Evolutionary conservation across 306 rosid genomes (phyloP).

Genomic region (Prosopis cineraria): DNA sequence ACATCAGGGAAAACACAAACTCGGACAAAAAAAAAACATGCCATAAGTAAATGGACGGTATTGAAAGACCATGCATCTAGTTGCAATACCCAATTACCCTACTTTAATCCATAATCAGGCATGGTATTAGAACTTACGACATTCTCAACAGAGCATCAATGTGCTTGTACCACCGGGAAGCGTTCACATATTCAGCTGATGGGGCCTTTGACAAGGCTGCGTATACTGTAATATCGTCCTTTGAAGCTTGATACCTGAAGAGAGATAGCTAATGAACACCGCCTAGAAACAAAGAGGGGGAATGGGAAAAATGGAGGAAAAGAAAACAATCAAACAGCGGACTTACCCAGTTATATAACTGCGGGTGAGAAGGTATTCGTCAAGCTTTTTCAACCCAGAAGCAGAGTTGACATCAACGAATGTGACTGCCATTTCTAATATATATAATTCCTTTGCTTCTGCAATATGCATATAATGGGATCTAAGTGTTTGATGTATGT

Average conservation of each 20-base stretch:
- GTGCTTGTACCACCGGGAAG: slow-evolving; percentile 81
- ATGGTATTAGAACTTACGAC: slow-evolving; percentile 56
- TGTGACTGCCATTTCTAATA: slow-evolving; percentile 64
- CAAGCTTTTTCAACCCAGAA: slow-evolving; percentile 76
- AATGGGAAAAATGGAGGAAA: neutral
- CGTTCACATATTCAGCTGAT: slow-evolving; percentile 62
- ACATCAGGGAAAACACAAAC: neutral
- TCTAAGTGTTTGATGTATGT: neutral
- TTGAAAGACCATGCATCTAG: neutral
- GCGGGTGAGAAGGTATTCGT: slow-evolving; percentile 79
- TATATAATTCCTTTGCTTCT: slow-evolving; percentile 18
- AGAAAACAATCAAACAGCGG: neutral
- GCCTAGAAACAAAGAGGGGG: neutral
- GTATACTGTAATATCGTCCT: slow-evolving; percentile 77
- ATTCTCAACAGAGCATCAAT: slow-evolving; percentile 79
- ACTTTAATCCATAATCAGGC: neutral
- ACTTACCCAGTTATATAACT: slow-evolving; percentile 81
- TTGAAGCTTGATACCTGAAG: slow-evolving; percentile 76
- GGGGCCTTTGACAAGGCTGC: slow-evolving; percentile 61
- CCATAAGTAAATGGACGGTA: neutral
- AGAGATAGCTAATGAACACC: neutral
- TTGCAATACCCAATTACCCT: neutral
- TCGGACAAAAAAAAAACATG: neutral
- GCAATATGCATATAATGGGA: slow-evolving; percentile 18
- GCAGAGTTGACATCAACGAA: slow-evolving; percentile 52